Base-by-base conservation (phyloP, 768 basidiomycete genomes). In the Phanerochaete sordida region DNA sequence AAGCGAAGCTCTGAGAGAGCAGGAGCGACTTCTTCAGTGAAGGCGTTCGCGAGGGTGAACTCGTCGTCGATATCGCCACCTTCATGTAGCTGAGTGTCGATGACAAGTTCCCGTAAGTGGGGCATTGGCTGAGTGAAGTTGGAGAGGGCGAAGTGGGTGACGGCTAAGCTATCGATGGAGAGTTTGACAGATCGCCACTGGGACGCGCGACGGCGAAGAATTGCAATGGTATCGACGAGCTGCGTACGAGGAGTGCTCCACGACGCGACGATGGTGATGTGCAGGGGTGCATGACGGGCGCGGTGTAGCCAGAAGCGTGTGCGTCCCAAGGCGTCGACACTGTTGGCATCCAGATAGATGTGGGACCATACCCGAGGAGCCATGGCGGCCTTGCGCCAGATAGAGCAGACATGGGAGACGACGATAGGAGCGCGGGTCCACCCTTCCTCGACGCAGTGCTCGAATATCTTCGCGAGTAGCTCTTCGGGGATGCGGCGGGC, bases 361-460 rank as follows among this genome's bases (percentile, higher is more conserved):
- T 79, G 74, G 3, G 84, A 83, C 86, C 85, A 87, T 24, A 84
- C 76, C 23, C 76, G 72, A n/a, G 84, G 83, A 37, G 74, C 72
- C 43, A 68, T 70, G 16, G 82, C 74, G 0, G 83, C 84, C 63
- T 74, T 77, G 57, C 84, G 77, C 86, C 86, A 88, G 53, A 78
- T 73, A 2, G 79, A 76, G 65, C 84, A 87, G 44, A 86, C 83
- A 49, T 84, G 81, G 11, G 84, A 86, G 44, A 77, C 77, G 31
- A 79, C 74, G 15, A 87, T 66, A 21, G 85, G 85, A 21, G 79
- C 82, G 27, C 77, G 76, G 27, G 79, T 79, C 81, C 82, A 85
- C 13, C 81, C 80, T 48, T 76, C 75, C 23, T 70, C 70, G 3
- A 79, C 76, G 68, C 82, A 83, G 39, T 75, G 70, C 60, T 82